Evolutionary conservation across 768 basidiomycete genomes (phyloP), one percentile per base, ranked within the genome.

Genomic region (Suillus paluster): DNA sequence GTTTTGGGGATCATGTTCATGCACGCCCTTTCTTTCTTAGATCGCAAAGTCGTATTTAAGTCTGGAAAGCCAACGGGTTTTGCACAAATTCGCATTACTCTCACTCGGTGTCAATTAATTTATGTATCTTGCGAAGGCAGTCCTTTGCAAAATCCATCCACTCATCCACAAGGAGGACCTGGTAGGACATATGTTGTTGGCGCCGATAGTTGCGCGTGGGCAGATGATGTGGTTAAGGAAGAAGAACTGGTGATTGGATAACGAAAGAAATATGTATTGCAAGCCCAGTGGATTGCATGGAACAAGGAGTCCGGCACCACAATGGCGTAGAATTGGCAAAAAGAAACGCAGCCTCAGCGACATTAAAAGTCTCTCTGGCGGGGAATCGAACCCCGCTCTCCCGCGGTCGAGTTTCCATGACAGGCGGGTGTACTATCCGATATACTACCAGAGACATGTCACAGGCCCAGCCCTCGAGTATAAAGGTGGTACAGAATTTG

Each of bases 271-370:
- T 9, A 44, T 4, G 42, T 19, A 1, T 21, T 8, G 19, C 41
- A 10, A 42, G 6, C 74, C 77, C 19, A 74, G 72, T 30, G 6
- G 30, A 30, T 30, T 30, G 6, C 30, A 6, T 30, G 6, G 30
- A 30, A n/a, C n/a, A n/a, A n/a, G n/a, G n/a, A n/a, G n/a, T 30
- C 30, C 30, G 6, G 30, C 30, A 30, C 30, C 30, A 6, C 1
- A 83, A 86, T 39, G 71, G 78, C 2, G 82, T 30, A 30, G 85
- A 33, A 90, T 84, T 23, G 82, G 87, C 65, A 83, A 84, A 58
- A 83, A 86, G 66, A 78, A 71, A 30, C 30, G 30, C 30, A 30
- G 30, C 30, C 30, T 30, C 30, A 30, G 30, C 30, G 6, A 30
- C 30, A 3, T 3, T 91, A 61, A 58, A 56, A 52, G 38, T 17